Percentiles rank a stretch among this genome's conserved stretches.
phyloP scores from a whole-genome alignment of 768 basidiomycete species.

The Kwoniella dendrophila region DNA sequence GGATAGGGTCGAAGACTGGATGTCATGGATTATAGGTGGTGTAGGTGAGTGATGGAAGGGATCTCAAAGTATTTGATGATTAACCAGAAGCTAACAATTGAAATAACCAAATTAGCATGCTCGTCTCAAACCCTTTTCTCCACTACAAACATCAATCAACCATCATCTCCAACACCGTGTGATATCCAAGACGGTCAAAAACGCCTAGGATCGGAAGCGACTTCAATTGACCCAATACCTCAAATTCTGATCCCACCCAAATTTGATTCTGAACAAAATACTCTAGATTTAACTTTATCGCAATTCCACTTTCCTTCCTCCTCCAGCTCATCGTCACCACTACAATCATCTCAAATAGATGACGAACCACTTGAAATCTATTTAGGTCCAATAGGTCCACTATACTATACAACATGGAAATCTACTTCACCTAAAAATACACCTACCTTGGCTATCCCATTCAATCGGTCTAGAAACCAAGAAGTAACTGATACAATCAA shows the following conservation, averaged over 20 bases:
- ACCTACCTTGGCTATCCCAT: conserved; percentile 9
- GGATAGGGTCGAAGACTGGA: conserved; percentile 91
- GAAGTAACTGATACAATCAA: no score
- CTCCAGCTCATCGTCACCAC: not conserved
- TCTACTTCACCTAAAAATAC: conserved; percentile 14
- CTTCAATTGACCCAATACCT: conserved; percentile 87
- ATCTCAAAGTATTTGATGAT: not conserved
- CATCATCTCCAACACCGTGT: conserved; percentile 58
- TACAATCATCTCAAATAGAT: no score
- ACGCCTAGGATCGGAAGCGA: conserved; percentile 71
- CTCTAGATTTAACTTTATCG: conserved; percentile 79
- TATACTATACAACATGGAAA: conserved; percentile 65
- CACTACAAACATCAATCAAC: not conserved
- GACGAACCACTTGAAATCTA: conserved; percentile 73
- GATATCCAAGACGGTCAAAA: no score
- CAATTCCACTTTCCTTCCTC: conserved; percentile 78
- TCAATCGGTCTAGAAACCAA: no score
- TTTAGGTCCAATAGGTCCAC: conserved; percentile 84
- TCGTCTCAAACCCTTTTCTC: conserved; percentile 89
- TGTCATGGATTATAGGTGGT: conserved; percentile 94
- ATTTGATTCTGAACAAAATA: conserved; percentile 71
- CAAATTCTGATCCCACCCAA: conserved; percentile 77
- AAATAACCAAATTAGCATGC: conserved; percentile 16
- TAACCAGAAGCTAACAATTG: not conserved
- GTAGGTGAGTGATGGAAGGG: conserved; percentile 65